Base-by-base conservation (phyloP, 305 asterid genomes). In the Fraxinus greggii region DNA sequence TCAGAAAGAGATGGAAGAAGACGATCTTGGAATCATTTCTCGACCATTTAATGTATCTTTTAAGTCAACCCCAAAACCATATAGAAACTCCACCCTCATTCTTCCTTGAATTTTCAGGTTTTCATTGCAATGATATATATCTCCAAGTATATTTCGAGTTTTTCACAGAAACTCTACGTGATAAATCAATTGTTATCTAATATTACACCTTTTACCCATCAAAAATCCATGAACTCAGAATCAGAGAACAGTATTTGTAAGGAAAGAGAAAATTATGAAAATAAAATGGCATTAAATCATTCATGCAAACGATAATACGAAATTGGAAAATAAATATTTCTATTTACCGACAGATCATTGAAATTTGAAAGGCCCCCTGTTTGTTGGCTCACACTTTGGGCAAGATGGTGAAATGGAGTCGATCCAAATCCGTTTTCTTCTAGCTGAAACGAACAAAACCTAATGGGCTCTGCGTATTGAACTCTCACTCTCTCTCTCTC, bases 271-370 rank as follows among this genome's bases (percentile, higher is more conserved):
- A 33, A 40, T 0, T 65, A 61, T 76, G 82, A 40, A 28, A 45
- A 36, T 3, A 56, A 42, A 77, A 65, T 69, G 59, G 54, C 31
- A 7, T 70, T 12, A 24, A 82, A 75, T 76, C 28, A 48, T 26
- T 28, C 82, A 3, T 59, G 35, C 63, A 31, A 67, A 35, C 19
- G 75, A 54, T 40, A 73, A 70, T 54, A 13, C 75, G n/a, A 70
- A 15, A 4, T 40, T 28, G 8, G 65, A 28, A 67, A 63, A 59
- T 42, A 77, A 76, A n/a, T 28, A 56, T 51, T 51, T 24, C 26
- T 76, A n/a, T 74, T 86, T 80, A 87, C 88, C 89, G 81, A 76
- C 84, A 73, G 84, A 84, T 82, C 87, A 84, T 24, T 36, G 72
- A 56, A 75, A 61, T 85, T 79, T 23, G 83, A 72, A 74, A 19